Evolutionary conservation across 2,329 filamentous ascomycete species (phyloP), one percentile per base, ranked within the genome.

Genomic region (Fusarium piperis): DNA sequence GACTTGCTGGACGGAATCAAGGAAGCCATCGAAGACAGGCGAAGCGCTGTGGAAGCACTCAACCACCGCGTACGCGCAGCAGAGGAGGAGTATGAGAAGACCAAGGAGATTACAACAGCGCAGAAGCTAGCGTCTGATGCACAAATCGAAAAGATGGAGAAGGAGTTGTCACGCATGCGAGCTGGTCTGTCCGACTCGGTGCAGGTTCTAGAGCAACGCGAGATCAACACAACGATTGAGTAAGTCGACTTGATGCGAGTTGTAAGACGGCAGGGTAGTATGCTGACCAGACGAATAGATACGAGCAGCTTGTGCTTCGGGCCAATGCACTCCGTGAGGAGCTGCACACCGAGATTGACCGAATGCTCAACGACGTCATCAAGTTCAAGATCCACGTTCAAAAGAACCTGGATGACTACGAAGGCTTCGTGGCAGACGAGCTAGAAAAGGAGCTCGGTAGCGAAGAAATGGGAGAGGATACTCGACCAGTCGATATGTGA

Each of bases 311-410:
- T 53, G 94, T 93, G n/a, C 89, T 97, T 61, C 90, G 91, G 33
- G 94, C 94, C 53, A 94, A 94, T 71, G 85, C 93, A 1, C 87
- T 98, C 26, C 90, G 96, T n/a, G 96, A 99, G 81, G 95, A 98
- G 80, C 87, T 99, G n/a, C 96, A 99, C 81, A 97, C 94, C 0
- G 95, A 98, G 80, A 94, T 98, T 76, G 96, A 98, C 83, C 92
- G 91, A 76, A 97, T 98, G 89, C 85, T 99, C 67, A 97, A 98
- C 83, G 95, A 98, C 79, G 93, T 98, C 69, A 97, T 98, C 84
- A 95, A 97, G 78, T 98, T 99, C 89, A 99, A 99, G 84, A 93
- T 99, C 72, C 95, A 98, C 78, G 87, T 99, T 58, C 96, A 99
- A 81, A 95, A 94, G 83, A 92, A 91, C 65, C 85, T 99, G 60